Evolutionary conservation across 371 early-diverging fungal species (phyloP).

Genomic region (Mortierella sp.): DNA sequence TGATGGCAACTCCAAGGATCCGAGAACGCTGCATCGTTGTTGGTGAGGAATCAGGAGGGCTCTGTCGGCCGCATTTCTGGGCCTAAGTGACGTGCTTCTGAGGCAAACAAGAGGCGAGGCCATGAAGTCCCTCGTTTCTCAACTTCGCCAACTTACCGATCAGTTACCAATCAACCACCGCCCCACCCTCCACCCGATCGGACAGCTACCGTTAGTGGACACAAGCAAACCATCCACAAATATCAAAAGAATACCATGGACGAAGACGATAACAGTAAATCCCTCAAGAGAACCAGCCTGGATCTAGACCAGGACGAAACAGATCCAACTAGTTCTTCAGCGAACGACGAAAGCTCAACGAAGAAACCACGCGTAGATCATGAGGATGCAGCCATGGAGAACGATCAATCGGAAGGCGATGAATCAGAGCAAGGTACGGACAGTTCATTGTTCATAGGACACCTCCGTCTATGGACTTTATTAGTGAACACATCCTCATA

Average conservation of each 20-base stretch:
- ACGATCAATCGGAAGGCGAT: neutral
- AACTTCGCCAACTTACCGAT: neutral
- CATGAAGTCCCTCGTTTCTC: neutral
- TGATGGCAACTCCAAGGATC: constrained; percentile 3
- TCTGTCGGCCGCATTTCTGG: neutral
- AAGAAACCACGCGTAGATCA: constrained; percentile 37
- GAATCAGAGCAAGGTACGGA: constrained; percentile 1
- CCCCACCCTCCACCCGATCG: neutral
- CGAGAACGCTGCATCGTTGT: constrained; percentile 10
- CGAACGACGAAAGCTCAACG: constrained; percentile 4
- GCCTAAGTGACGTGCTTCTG: neutral
- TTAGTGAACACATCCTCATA: neutral
- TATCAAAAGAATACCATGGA: constrained; percentile 13
- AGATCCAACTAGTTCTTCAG: constrained; percentile 5
- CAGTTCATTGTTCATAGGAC: neutral
- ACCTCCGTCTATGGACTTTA: too few relatives aligned
- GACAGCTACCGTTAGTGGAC: neutral
- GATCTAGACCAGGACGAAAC: neutral
- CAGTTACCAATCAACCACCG: neutral
- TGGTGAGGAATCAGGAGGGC: neutral
- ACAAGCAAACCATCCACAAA: neutral
- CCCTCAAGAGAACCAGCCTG: constrained; percentile 19
- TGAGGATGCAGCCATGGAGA: neutral
- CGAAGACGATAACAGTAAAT: constrained; percentile 4
- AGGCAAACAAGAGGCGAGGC: neutral